A percentile compares a stretch with the other conserved stretches of the same genome.
Evolutionary conservation across 257 asterid genomes (phyloP).

Genomic region (Plantago major): DNA sequence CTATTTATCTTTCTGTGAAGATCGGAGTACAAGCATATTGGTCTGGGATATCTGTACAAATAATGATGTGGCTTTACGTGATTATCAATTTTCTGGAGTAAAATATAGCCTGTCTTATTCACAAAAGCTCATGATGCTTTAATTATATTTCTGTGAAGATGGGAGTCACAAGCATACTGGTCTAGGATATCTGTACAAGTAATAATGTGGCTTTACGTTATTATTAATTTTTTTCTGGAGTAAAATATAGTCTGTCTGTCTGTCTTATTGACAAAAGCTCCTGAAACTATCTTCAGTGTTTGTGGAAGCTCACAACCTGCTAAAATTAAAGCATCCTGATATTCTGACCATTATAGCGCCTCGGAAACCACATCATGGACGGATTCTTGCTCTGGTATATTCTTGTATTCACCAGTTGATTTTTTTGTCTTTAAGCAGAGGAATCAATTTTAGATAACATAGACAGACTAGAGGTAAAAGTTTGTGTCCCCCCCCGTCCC

Average conservation of each 20-base stretch:
- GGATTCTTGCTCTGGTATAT: conserved; percentile 62
- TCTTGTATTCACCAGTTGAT: conserved; percentile 9
- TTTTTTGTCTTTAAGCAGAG: not conserved
- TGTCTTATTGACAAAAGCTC: conserved; percentile 18
- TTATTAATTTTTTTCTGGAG: not conserved
- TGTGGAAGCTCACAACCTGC: conserved; percentile 58
- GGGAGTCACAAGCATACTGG: conserved; percentile 3
- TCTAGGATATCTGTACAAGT: conserved; percentile 9
- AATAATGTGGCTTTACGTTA: conserved; percentile 9
- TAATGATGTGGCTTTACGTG: too few species aligned
- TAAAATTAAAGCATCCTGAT: conserved; percentile 57
- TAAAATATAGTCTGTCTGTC: conserved; percentile 7
- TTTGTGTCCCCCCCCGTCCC: too few species aligned
- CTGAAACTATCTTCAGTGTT: conserved; percentile 53
- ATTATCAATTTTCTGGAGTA: too few species aligned
- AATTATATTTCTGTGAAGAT: conserved; percentile 6
- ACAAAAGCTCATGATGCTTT: too few species aligned
- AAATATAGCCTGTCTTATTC: too few species aligned
- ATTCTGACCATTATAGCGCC: conserved; percentile 76
- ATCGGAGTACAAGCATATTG: too few species aligned
- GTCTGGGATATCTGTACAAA: too few species aligned
- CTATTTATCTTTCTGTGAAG: conserved; percentile 4
- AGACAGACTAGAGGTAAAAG: too few species aligned
- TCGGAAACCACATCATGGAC: conserved; percentile 69
- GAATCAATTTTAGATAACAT: not conserved